Evolutionary conservation across 768 basidiomycete species (phyloP), one percentile per base, ranked within the genome.

Genomic region (Neoboletus subvelutipes): DNA sequence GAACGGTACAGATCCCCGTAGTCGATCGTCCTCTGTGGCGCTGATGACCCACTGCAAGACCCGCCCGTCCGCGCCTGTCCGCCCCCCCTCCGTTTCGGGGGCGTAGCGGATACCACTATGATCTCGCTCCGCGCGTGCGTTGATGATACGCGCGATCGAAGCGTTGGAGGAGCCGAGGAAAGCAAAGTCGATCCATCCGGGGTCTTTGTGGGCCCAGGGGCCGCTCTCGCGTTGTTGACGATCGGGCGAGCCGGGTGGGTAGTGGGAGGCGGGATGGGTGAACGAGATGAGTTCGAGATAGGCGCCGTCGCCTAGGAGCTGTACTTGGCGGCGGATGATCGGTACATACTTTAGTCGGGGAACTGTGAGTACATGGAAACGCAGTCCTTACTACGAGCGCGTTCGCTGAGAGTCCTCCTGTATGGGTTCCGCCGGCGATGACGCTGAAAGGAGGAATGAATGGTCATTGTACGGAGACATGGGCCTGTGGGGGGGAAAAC

Each of bases 271-370:
- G 1, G 83, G 80, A 52, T 83, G 77, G 1, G 77, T 81, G 73
- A 90, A 90, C 18, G 81, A 78, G 62, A 90, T 81, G 33, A 90
- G 79, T 65, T 90, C 88, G 45, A 90, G 74, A 67, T 90, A 90
- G 17, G 75, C 74, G 15, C 81, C 81, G 55, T 87, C 86, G 29
- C 39, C 29, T 1, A 69, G 62, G 56, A 67, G 59, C 66, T 68
- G 43, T 26, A 4, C 1, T 33, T 40, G 33, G 29, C 13, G 55
- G 8, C 0, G 18, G 28, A 39, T 12, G 46, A 45, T 45, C 8
- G 36, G 13, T 47, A 11, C 3, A 18, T 18, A 3, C 10, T 28
- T 46, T 10, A 37, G 24, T n/a, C 20, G 17, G n/a, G 50, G 29
- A 20, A 15, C n/a, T 13, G 17, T 20, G 18, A 33, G 6, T 18